Evolutionary conservation across 1,284 basidiomycete genomes (phyloP), one percentile per base, ranked within the genome.

Genomic region (Fistulinella cinereoalba): DNA sequence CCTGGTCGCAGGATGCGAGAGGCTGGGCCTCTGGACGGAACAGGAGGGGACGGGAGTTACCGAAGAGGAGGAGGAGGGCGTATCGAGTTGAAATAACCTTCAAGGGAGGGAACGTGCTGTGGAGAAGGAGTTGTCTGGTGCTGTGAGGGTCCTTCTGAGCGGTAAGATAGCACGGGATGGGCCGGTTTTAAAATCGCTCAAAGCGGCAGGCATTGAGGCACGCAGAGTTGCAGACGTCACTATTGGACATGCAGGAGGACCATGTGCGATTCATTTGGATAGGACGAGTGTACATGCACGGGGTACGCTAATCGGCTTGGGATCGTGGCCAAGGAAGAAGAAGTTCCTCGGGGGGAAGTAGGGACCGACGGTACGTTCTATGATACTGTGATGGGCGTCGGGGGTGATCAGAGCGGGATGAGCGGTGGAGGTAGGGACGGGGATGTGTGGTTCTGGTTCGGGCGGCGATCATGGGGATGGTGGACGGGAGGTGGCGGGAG

Each of bases 31-130:
- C 49, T 49, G 41, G 11, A 10, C 43, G 45, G 61, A 40, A 60
- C 54, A 54, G 56, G 41, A 48, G 34, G 33, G 44, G 11, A 28
- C 58, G 60, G 64, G 13, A 53, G 3, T 51, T 65, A 3, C 64
- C 64, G 62, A 42, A 34, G 25, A 29, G 36, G 32, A 34, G 31
- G 11, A 23, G 12, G 7, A 8, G 31, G 7, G 45, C 43, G 22
- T 41, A 40, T 31, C 31, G 22, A 41, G 61, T 33, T 49, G 52
- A 52, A 65, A 58, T 56, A 62, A 51, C 61, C 64, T 62, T 62
- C 42, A 43, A 58, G 53, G 60, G 53, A 61, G 49, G 61, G 51
- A 66, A 62, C 62, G 60, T 62, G 64, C 53, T 56, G 58, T 62
- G 58, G 56, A 63, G 60, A 52, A 45, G 37, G 47, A 40, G 50